Conservation (phyloP, 2,329 filamentous ascomycete species). For the Parasarocladium wereldwijsianum region DNA sequence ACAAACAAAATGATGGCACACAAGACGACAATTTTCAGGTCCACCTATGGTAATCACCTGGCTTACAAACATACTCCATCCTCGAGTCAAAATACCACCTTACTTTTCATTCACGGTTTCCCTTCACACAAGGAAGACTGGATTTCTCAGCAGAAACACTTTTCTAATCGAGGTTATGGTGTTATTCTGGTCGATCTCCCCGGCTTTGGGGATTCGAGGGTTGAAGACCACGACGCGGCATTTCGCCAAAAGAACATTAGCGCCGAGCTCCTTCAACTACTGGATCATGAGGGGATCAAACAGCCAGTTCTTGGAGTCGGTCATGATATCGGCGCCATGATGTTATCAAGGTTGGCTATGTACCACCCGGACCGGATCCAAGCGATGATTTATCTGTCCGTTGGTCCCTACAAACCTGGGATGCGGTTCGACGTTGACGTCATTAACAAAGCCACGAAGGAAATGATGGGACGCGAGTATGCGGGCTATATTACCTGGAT, state of each 20-base stretch:
- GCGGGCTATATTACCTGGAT: slow-evolving; percentile 18
- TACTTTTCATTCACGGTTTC: slow-evolving; percentile 34
- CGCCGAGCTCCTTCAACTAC: slow-evolving; percentile 18
- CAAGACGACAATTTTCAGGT: slow-evolving; percentile 4
- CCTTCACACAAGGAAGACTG: slow-evolving; percentile 31
- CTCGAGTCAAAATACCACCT: no score
- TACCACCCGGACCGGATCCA: slow-evolving; percentile 11
- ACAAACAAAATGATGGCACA: no score
- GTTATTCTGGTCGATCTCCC: slow-evolving; percentile 26
- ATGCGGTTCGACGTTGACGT: slow-evolving; percentile 14
- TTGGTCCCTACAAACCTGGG: slow-evolving; percentile 14
- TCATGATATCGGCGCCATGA: slow-evolving; percentile 20
- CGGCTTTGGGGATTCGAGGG: slow-evolving; percentile 21
- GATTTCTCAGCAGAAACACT: slow-evolving; percentile 19
- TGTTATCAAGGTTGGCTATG: slow-evolving; percentile 14
- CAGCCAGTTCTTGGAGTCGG: slow-evolving; percentile 24
- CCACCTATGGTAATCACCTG: no score
- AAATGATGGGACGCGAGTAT: slow-evolving; percentile 13
- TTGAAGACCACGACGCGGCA: slow-evolving; percentile 11
- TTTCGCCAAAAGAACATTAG: slow-evolving; percentile 18
- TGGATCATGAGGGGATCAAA: slow-evolving; percentile 16
- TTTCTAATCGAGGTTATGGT: slow-evolving; percentile 22
- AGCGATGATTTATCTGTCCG: slow-evolving; percentile 14
- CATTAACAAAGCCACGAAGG: slow-evolving; percentile 17
- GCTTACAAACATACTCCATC: no score